Percentiles rank a stretch among this genome's conserved stretches.
Conservation (phyloP, 2,329 filamentous ascomycete species). For the Fonsecaea monophora region DNA sequence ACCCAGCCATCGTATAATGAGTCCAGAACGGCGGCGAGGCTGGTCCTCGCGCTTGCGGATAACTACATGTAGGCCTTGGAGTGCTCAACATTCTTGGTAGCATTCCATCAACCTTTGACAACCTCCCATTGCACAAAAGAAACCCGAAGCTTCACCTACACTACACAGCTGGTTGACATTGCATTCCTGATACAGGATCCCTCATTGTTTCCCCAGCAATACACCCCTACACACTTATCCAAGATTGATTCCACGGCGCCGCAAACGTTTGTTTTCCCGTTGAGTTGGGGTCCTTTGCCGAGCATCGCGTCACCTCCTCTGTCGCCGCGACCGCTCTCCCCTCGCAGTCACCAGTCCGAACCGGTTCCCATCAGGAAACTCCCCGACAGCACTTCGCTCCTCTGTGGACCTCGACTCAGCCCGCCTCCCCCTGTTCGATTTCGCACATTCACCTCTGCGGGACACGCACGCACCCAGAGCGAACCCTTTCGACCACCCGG, state of each 20-base stretch:
- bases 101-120: slow-evolving; percentile 21
- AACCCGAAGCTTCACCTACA: slow-evolving; percentile 5
- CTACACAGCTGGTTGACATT: not conserved
- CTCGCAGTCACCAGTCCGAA: slow-evolving; percentile 34
- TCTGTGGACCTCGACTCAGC: slow-evolving; percentile 37
- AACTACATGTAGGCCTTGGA: slow-evolving; percentile 31
- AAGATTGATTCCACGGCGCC: slow-evolving; percentile 34
- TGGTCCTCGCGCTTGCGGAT: slow-evolving; percentile 24
- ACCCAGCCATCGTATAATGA: slow-evolving; percentile 29
- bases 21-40: slow-evolving; percentile 18
- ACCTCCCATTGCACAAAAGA: slow-evolving; percentile 13
- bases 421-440: slow-evolving; percentile 39
- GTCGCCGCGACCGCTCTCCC: slow-evolving; percentile 25
- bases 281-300: not conserved
- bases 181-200: not conserved
- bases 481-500: slow-evolving; percentile 10
- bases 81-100: slow-evolving; percentile 22
- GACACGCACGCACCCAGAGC: slow-evolving; percentile 24
- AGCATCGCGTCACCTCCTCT: slow-evolving; percentile 16
- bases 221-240: slow-evolving; percentile 12
- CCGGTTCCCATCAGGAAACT: slow-evolving; percentile 36
- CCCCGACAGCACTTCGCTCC: slow-evolving; percentile 36
- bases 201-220: slow-evolving; percentile 1
- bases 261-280: slow-evolving; percentile 31
- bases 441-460: slow-evolving; percentile 21